These are phyloP conservation scores for Eutypella sp. DNA, from an alignment of 2,329 filamentous ascomycete species.

Conservation along the genomic window DNA sequence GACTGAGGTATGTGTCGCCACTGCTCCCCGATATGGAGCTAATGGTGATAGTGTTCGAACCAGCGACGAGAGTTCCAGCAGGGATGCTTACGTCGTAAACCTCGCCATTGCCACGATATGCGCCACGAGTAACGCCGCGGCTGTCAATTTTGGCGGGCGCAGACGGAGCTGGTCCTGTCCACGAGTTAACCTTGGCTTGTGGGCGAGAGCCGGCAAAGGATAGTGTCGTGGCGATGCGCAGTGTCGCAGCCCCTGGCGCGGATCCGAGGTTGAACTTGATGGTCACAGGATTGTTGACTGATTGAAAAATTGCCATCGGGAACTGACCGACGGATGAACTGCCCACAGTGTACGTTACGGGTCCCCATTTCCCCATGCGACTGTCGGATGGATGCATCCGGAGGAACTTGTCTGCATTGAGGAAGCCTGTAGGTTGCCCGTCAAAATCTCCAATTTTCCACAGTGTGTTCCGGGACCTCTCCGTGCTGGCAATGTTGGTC, in stretches of 20 bases:
- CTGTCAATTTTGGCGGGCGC: conserved; percentile 60
- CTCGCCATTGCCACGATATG: conserved; percentile 59
- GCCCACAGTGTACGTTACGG: conserved; percentile 57
- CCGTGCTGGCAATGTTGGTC: conserved; percentile 41
- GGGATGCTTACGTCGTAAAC: conserved; percentile 60
- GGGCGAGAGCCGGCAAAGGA: conserved; percentile 57
- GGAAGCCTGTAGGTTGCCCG: conserved; percentile 58
- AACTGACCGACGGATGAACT: conserved; percentile 47
- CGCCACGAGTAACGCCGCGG: conserved; percentile 60
- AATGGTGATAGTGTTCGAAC: conserved; percentile 60
- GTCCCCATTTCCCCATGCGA: conserved; percentile 58
- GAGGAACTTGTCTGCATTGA: conserved; percentile 61
- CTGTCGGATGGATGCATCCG: conserved; percentile 64
- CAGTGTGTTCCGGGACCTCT: conserved; percentile 45
- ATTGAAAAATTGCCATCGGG: conserved; percentile 63
- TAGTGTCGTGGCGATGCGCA: conserved; percentile 61
- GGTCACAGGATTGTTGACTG: conserved; percentile 53
- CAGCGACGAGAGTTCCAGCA: conserved; percentile 52
- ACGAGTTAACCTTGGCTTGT: conserved; percentile 51
- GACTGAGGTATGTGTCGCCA: conserved; percentile 49
- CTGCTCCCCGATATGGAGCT: conserved; percentile 53
- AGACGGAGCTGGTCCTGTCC: conserved; percentile 40
- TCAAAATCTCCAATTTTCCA: conserved; percentile 64
- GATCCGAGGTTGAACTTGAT: conserved; percentile 54
- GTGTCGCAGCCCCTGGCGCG: conserved; percentile 49